These are phyloP conservation scores for Aspergillus amoenus DNA, from an alignment of 2,329 filamentous ascomycete genomes.

Conservation along the genomic window DNA sequence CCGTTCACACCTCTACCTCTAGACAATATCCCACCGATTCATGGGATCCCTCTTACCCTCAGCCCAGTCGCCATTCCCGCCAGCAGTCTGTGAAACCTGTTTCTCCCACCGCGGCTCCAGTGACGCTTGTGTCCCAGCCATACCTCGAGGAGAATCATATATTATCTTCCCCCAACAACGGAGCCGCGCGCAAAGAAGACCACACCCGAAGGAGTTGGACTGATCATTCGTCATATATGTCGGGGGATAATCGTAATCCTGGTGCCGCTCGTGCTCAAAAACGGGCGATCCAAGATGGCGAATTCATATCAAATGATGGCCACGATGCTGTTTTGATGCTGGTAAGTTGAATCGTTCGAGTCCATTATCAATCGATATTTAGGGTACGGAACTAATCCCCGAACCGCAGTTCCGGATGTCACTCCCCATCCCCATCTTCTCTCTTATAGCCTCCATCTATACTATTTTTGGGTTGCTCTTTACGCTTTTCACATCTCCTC, in stretches of 20 bases:
- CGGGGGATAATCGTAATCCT: constrained; percentile 28
- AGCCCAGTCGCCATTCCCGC: constrained; percentile 14
- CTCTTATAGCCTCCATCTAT: constrained; percentile 55
- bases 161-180: constrained; percentile 28
- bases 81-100: constrained; percentile 19
- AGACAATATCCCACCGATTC: constrained; percentile 23
- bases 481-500: constrained; percentile 52
- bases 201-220: constrained; percentile 32
- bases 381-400: constrained; percentile 14
- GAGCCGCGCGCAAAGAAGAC: constrained; percentile 30
- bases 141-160: constrained; percentile 23
- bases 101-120: constrained; percentile 18
- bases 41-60: constrained; percentile 22
- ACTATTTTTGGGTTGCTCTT: constrained; percentile 53
- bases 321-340: constrained; percentile 48
- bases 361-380: neutral
- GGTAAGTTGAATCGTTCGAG: constrained; percentile 26
- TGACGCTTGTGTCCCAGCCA: constrained; percentile 24
- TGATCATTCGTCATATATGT: constrained; percentile 37
- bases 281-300: constrained; percentile 27
- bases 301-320: constrained; percentile 26
- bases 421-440: constrained; percentile 54
- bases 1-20: constrained; percentile 21
- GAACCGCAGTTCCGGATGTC: constrained; percentile 52
- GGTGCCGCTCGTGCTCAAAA: constrained; percentile 27